Percentiles rank a stretch among this genome's conserved stretches.
Conservation (phyloP, 495 filamentous ascomycete species). For the Clohesyomyces aquaticus region DNA sequence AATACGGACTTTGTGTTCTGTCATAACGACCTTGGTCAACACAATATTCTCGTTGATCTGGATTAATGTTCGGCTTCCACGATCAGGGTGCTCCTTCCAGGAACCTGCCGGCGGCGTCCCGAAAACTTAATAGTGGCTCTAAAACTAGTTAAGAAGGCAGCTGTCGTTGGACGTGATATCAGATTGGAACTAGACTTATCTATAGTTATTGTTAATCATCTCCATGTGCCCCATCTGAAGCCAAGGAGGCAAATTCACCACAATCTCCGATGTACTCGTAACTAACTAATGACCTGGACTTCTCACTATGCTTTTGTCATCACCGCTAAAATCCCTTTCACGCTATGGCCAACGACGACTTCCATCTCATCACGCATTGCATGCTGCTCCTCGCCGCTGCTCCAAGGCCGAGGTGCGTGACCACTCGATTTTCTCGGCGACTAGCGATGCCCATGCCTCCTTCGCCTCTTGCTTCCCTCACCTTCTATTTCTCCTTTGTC, state of each 20-base stretch:
- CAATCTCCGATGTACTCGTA: neutral
- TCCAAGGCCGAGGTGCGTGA: too few species aligned
- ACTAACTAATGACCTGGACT: neutral
- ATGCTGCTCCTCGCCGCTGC: too few species aligned
- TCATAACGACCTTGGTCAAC: too few species aligned
- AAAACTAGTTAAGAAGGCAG: neutral
- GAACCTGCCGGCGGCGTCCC: neutral
- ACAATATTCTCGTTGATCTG: too few species aligned
- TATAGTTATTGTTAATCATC: constrained; percentile 1
- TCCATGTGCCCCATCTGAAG: neutral
- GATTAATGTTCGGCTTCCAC: neutral
- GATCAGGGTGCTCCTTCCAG: neutral
- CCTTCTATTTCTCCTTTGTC: neutral
- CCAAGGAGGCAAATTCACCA: neutral
- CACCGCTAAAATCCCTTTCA: neutral
- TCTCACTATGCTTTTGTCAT: neutral
- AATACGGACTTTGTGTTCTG: too few species aligned
- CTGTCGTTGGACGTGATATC: neutral
- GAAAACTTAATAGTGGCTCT: neutral
- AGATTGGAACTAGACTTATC: neutral
- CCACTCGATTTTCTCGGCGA: too few species aligned
- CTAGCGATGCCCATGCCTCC: neutral
- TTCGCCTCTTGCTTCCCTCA: neutral
- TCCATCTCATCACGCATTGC: neutral
- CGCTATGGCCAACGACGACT: neutral